Base-by-base conservation (phyloP, 2,329 filamentous ascomycete species). In the Botrytis porri region DNA sequence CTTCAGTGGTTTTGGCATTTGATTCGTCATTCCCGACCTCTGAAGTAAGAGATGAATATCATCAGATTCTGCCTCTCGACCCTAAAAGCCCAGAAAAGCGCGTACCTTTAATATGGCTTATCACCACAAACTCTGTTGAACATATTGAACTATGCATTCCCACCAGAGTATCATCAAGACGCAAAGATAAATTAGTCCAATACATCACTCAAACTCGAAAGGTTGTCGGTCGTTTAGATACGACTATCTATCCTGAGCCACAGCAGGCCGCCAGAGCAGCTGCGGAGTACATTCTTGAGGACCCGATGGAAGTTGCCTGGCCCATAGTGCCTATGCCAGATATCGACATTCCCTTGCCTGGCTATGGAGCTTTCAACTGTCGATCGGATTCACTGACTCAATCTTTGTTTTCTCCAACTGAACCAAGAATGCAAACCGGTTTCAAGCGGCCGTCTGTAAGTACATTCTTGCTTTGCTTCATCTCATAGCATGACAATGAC, bases 61-160 rank as follows among this genome's bases (percentile, higher is more conserved):
- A 76, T 7, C 25, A 75, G 7, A 72, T 67, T n/a, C 43, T 77
- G 25, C 74, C 75, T n/a, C 69, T 29, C 57, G 66, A 73, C 70
- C 62, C 72, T 32, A 69, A 69, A 12, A 72, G 72, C 57, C 70
- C 69, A 7, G 72, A 70, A 14, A 73, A 63, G 45, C 63, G 74
- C 16, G 77, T 71, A 29, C 77, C 78, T 20, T 51, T 80, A 16
- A 48, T 81, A 14, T 77, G 75, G 20, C 73, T 81, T 18, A 72
- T 79, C 14, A 73, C 78, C 12, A 72, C 75, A 16, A 74, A 79
- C 57, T 81, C 80, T 3, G 69, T 79, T 37, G 79, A 81, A 62
- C 80, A 81, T 74, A 69, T 81, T n/a, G 77, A 81, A 25, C 72
- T 76, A 41, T 79, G 77, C 43, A 72, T 80, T 39, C 70, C 75